phyloP scores from a whole-genome alignment of 495 filamentous ascomycete species.

The Podospora fimiseda region DNA sequence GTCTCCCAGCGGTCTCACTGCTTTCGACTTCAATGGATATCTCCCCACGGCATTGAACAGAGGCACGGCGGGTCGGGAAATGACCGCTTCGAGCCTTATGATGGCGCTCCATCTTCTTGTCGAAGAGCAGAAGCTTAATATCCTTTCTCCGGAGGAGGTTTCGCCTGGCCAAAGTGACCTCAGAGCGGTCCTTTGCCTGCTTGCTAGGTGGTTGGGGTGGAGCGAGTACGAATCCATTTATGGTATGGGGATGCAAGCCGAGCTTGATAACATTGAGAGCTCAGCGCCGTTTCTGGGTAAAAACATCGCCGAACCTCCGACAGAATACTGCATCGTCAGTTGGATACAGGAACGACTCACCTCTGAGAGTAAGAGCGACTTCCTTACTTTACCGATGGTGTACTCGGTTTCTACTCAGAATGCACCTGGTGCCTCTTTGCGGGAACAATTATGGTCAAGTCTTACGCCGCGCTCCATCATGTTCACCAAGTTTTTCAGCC shows the following conservation, averaged over 20 bases:
- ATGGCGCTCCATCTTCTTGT: slow-evolving; percentile 75
- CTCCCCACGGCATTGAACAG: slow-evolving; percentile 55
- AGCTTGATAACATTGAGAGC: slow-evolving; percentile 13
- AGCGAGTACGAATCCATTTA: slow-evolving; percentile 65
- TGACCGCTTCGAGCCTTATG: slow-evolving; percentile 60
- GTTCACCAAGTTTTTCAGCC: slow-evolving; percentile 52
- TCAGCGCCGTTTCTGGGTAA: slow-evolving; percentile 12
- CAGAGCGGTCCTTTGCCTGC: slow-evolving; percentile 66
- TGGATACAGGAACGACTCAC: slow-evolving; percentile 65
- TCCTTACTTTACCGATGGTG: slow-evolving; percentile 56
- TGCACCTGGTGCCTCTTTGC: background rate
- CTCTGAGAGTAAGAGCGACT: slow-evolving; percentile 35
- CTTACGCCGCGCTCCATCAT: slow-evolving; percentile 56
- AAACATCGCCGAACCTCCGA: slow-evolving; percentile 51
- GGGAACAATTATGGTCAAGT: slow-evolving; percentile 19
- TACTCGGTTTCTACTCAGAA: slow-evolving; percentile 14
- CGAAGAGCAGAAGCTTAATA: slow-evolving; percentile 83
- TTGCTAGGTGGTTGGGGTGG: slow-evolving; percentile 84
- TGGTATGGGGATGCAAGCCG: slow-evolving; percentile 58
- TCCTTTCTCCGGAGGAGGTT: slow-evolving; percentile 50
- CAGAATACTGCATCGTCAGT: slow-evolving; percentile 55
- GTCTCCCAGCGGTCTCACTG: slow-evolving; percentile 44
- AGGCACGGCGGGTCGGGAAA: slow-evolving; percentile 48
- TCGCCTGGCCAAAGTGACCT: slow-evolving; percentile 49
- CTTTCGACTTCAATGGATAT: slow-evolving; percentile 49